Conservation (phyloP, 2,329 filamentous ascomycete species). For the Talaromyces sp. region DNA sequence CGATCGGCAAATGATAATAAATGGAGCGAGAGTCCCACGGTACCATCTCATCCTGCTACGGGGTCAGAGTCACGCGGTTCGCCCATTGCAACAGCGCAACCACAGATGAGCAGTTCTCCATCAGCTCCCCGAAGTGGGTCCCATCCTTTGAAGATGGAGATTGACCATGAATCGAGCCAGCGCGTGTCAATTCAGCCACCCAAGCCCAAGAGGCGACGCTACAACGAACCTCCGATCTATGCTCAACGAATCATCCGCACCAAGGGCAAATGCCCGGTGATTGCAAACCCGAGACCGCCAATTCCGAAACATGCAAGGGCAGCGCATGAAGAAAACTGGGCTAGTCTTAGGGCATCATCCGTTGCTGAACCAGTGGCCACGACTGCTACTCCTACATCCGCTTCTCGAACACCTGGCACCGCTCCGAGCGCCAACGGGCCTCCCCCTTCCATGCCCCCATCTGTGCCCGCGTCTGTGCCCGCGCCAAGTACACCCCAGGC, state of each 20-base stretch:
- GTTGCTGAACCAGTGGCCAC: constrained; percentile 16
- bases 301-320: constrained; percentile 37
- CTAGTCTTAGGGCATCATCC: constrained; percentile 24
- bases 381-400: constrained; percentile 14
- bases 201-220: constrained; percentile 53
- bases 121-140: constrained; percentile 19
- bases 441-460: constrained; percentile 11
- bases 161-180: constrained; percentile 19
- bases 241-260: constrained; percentile 49
- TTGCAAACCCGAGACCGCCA: constrained; percentile 39
- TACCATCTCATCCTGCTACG: constrained; percentile 14
- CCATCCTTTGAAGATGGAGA: constrained; percentile 29
- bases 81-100: constrained; percentile 15
- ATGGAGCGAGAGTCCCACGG: constrained; percentile 31
- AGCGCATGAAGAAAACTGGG: constrained; percentile 24
- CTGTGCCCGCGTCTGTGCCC: constrained; percentile 3
- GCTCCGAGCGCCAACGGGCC: constrained; percentile 34
- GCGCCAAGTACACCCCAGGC: constrained; percentile 1
- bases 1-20: constrained; percentile 33
- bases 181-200: constrained; percentile 40
- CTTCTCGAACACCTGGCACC: constrained; percentile 19
- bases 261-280: constrained; percentile 45
- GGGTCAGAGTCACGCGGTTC: constrained; percentile 20
- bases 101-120: constrained; percentile 35
- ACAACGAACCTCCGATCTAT: constrained; percentile 57